Conservation (phyloP, 2,329 filamentous ascomycete species). For the Aspergillus amoenus region DNA sequence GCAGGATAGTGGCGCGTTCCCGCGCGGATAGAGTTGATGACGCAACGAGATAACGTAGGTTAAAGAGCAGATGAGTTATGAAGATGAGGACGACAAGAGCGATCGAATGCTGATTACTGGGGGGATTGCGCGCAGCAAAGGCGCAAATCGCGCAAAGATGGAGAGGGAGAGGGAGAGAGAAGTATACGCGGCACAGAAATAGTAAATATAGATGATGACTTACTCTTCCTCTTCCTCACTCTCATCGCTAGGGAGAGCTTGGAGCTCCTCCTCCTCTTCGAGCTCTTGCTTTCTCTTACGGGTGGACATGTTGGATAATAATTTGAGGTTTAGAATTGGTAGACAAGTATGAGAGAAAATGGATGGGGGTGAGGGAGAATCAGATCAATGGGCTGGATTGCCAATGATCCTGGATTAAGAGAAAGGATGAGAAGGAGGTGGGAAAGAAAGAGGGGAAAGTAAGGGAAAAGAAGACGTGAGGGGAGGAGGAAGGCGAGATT, state of each 20-base stretch:
- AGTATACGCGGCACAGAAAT: not conserved
- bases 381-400: not conserved
- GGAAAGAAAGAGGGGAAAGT: constrained; percentile 25
- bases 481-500: constrained; percentile 27
- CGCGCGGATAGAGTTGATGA: not conserved
- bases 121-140: not conserved
- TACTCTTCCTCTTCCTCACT: constrained; percentile 53
- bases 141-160: not conserved
- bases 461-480: constrained; percentile 42
- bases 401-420: not conserved
- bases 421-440: constrained; percentile 46
- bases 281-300: constrained; percentile 52
- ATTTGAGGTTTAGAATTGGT: not conserved
- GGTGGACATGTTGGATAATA: constrained; percentile 41
- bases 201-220: constrained; percentile 20
- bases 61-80: not conserved
- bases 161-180: not conserved
- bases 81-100: not conserved
- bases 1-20: not conserved
- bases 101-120: not conserved
- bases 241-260: constrained; percentile 50
- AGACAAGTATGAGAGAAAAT: constrained; percentile 1
- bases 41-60: not conserved
- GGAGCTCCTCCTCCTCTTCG: constrained; percentile 49
- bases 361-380: constrained; percentile 1